Evolutionary conservation across 192 early-diverging fungal species (phyloP).

Genomic region (Backusella liffmaniae): DNA sequence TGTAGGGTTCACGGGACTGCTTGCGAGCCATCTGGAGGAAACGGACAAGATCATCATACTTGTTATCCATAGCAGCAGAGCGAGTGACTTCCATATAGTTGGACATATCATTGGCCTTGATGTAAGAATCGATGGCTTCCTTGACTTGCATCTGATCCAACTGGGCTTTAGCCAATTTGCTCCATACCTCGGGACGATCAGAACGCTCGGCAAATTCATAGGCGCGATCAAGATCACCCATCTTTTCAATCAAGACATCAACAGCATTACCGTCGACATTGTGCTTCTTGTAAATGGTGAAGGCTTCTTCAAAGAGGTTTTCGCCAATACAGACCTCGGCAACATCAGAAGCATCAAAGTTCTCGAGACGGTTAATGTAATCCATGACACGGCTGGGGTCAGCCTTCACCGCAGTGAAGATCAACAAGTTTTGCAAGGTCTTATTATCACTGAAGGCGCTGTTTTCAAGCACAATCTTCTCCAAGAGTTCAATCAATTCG

Average conservation of each 20-base stretch:
- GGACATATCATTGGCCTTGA: constrained; percentile 89
- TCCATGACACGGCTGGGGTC: constrained; percentile 92
- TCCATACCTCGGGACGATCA: constrained; percentile 94
- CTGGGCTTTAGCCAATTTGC: constrained; percentile 92
- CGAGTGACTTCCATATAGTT: constrained; percentile 90
- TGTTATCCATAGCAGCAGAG: constrained; percentile 76
- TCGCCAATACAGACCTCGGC: constrained; percentile 91
- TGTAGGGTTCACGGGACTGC: constrained; percentile 90
- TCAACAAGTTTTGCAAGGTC: constrained; percentile 96
- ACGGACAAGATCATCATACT: constrained; percentile 93
- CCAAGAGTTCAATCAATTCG: constrained; percentile 95
- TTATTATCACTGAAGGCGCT: constrained; percentile 93
- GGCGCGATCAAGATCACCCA: constrained; percentile 92
- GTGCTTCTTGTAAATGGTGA: constrained; percentile 94
- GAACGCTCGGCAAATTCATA: constrained; percentile 94
- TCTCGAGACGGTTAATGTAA: constrained; percentile 91
- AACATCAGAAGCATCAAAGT: constrained; percentile 97
- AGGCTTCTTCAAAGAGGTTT: constrained; percentile 94
- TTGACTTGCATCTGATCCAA: constrained; percentile 86
- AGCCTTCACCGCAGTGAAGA: constrained; percentile 96
- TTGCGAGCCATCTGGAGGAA: constrained; percentile 96
- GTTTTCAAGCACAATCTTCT: constrained; percentile 94
- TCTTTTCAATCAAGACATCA: constrained; percentile 89
- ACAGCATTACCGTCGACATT: constrained; percentile 87
- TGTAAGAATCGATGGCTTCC: constrained; percentile 96